phyloP scores from a whole-genome alignment of 2,329 filamentous ascomycete species.

The Sporothrix brunneoviolacea region DNA sequence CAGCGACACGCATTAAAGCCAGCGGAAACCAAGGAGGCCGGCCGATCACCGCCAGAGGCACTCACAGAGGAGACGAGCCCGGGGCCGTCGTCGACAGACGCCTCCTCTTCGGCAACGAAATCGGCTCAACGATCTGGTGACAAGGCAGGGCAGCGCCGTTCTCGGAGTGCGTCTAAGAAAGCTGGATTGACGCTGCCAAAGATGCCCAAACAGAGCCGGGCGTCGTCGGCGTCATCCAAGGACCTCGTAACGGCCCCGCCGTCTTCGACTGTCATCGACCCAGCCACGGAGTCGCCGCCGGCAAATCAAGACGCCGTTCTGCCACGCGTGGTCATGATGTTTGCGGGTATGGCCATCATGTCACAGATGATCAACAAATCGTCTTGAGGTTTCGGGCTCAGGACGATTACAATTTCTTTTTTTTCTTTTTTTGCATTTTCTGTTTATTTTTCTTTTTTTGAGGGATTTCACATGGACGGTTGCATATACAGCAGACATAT shows the following conservation, averaged over 20 bases:
- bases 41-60: too few species aligned
- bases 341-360: slow-evolving; percentile 24
- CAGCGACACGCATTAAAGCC: background rate
- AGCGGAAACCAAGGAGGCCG: too few species aligned
- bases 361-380: slow-evolving; percentile 20
- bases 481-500: too few species aligned
- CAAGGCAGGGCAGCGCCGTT: background rate
- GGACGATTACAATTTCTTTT: background rate
- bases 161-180: too few species aligned
- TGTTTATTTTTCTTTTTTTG: background rate
- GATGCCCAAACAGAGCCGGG: background rate
- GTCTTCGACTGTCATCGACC: too few species aligned
- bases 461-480: too few species aligned
- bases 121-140: too few species aligned
- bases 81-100: too few species aligned
- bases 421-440: background rate
- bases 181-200: background rate
- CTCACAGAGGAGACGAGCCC: too few species aligned
- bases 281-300: too few species aligned
- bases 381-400: background rate
- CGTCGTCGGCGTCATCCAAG: background rate
- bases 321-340: slow-evolving; percentile 25
- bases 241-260: too few species aligned
- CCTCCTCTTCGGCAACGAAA: background rate
- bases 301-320: slow-evolving; percentile 15